Conservation (phyloP, 169 alveolate species). For the Ichthyophthirius multifiliis region DNA sequence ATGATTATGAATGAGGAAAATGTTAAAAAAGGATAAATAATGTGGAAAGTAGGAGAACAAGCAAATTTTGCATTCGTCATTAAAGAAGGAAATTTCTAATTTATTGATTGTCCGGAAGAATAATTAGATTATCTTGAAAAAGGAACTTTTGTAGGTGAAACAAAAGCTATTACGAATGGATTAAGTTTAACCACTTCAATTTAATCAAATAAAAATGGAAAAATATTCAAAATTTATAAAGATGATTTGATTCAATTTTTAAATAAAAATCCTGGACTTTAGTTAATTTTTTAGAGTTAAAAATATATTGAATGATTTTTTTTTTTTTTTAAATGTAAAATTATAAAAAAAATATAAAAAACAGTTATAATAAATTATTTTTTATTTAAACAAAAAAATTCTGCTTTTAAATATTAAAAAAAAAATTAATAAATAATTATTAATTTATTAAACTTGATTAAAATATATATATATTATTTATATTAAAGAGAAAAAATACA, state of each 20-base stretch:
- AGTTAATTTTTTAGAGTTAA: conserved; percentile 13
- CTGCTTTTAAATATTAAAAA: no score
- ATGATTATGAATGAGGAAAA: conserved; percentile 36
- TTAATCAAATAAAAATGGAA: conserved; percentile 21
- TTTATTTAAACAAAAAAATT: no score
- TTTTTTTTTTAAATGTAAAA: no score
- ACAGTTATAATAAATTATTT: no score
- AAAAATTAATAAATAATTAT: no score
- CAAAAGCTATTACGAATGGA: conserved; percentile 14
- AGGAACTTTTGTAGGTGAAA: conserved; percentile 35
- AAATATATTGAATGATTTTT: conserved; percentile 31
- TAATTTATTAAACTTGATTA: no score
- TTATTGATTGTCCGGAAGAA: conserved; percentile 33
- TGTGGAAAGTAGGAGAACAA: conserved; percentile 39
- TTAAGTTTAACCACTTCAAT: conserved; percentile 13
- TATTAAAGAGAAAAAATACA: no score
- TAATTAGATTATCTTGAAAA: conserved; percentile 32
- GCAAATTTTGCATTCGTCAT: conserved; percentile 29
- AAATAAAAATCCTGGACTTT: conserved; percentile 41
- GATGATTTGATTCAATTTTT: conserved; percentile 27
- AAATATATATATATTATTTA: no score
- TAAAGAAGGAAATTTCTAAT: conserved; percentile 37
- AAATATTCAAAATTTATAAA: conserved; percentile 16
- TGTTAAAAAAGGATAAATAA: conserved; percentile 29
- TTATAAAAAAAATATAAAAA: no score